Evolutionary conservation across 2,329 filamentous ascomycete genomes (phyloP).

Genomic region (Ustulina deusta): DNA sequence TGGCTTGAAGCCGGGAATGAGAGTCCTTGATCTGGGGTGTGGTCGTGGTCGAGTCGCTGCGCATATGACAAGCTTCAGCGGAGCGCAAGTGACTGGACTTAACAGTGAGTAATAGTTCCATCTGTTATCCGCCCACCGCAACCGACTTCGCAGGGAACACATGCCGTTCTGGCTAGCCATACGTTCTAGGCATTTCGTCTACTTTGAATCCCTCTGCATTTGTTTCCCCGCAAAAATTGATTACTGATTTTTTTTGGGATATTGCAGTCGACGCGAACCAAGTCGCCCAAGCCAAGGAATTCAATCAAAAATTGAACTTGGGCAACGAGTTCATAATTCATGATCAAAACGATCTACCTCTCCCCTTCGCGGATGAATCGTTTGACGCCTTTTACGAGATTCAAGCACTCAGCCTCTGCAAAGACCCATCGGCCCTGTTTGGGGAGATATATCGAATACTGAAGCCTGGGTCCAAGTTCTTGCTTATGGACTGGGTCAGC

Average conservation of each 20-base stretch:
- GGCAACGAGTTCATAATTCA: slow-evolving; percentile 61
- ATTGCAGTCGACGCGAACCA: slow-evolving; percentile 61
- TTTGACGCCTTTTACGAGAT: slow-evolving; percentile 69
- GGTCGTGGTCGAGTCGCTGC: slow-evolving; percentile 66
- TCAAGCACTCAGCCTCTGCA: slow-evolving; percentile 67
- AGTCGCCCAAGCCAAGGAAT: slow-evolving; percentile 50
- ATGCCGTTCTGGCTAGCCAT: neutral
- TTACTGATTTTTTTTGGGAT: slow-evolving; percentile 18
- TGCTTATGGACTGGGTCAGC: slow-evolving; percentile 66
- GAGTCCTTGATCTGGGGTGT: slow-evolving; percentile 64
- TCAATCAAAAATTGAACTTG: slow-evolving; percentile 51
- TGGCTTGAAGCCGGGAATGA: slow-evolving; percentile 58
- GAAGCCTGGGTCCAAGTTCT: slow-evolving; percentile 63
- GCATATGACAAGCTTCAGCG: slow-evolving; percentile 63
- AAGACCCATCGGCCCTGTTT: slow-evolving; percentile 61
- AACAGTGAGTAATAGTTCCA: slow-evolving; percentile 53
- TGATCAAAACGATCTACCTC: slow-evolving; percentile 64
- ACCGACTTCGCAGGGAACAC: neutral
- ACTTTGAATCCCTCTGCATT: neutral
- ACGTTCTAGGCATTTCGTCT: neutral
- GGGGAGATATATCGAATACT: slow-evolving; percentile 62
- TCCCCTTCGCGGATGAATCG: slow-evolving; percentile 61
- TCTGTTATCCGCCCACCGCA: neutral
- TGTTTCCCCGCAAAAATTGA: neutral
- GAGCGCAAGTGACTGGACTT: slow-evolving; percentile 62